Evolutionary conservation across 371 early-diverging fungal species (phyloP).

Genomic region (Mucor lusitanicus): DNA sequence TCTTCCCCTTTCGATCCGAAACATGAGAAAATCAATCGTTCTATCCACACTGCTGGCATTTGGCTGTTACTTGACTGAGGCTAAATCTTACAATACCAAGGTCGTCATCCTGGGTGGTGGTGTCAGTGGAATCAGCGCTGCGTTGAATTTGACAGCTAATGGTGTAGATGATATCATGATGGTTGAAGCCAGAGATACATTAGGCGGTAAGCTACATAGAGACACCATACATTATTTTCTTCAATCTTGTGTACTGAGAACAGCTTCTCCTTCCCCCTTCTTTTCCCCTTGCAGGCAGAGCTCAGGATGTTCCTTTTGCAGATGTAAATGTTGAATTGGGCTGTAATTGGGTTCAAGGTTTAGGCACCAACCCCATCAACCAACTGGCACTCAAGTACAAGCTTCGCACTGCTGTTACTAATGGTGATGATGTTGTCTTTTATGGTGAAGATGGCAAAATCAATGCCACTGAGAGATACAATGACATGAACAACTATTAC

Average conservation of each 20-base stretch:
- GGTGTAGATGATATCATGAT: slow-evolving; percentile 48
- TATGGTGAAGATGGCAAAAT: slow-evolving; percentile 32
- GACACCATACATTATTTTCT: neutral
- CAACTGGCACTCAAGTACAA: slow-evolving; percentile 38
- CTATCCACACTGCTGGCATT: neutral
- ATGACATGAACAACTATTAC: slow-evolving; percentile 26
- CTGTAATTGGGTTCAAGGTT: slow-evolving; percentile 57
- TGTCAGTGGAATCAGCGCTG: slow-evolving; percentile 51
- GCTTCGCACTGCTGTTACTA: slow-evolving; percentile 25
- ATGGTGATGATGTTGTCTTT: slow-evolving; percentile 39
- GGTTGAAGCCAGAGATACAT: slow-evolving; percentile 41
- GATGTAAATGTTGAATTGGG: slow-evolving; percentile 41
- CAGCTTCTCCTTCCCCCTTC: neutral
- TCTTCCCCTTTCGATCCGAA: neutral
- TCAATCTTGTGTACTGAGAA: neutral
- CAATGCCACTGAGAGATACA: slow-evolving; percentile 25
- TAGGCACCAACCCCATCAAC: slow-evolving; percentile 48
- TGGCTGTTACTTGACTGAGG: slow-evolving; percentile 4
- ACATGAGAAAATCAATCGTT: slow-evolving; percentile 1
- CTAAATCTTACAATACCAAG: slow-evolving; percentile 30
- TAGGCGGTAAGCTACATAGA: slow-evolving; percentile 33
- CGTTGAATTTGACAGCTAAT: slow-evolving; percentile 36
- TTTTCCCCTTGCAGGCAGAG: slow-evolving; percentile 30
- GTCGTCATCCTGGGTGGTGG: slow-evolving; percentile 56
- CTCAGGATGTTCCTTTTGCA: slow-evolving; percentile 42